Evolutionary conservation across 306 rosid genomes (phyloP).

Genomic region (Rubus idaeus): DNA sequence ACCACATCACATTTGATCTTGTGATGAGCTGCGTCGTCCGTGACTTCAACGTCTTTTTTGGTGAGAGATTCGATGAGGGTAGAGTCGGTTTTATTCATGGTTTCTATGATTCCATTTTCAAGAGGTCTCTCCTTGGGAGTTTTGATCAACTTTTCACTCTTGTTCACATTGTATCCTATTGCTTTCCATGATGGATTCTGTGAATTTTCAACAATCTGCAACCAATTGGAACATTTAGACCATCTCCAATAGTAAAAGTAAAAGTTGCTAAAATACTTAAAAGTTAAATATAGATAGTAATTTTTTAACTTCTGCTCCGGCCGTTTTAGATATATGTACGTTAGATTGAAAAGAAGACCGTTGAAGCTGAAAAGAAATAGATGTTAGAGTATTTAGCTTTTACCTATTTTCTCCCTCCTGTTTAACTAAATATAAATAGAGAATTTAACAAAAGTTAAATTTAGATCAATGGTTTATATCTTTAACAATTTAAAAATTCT

Average conservation of each 20-base stretch:
- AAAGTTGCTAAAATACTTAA: too few species aligned
- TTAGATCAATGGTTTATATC: neutral
- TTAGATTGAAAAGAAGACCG: too few species aligned
- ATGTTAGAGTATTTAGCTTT: too few species aligned
- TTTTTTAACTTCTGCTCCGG: too few species aligned
- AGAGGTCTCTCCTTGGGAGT: conserved; percentile 65
- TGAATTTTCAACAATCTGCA: conserved; percentile 56
- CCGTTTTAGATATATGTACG: too few species aligned
- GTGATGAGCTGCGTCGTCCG: conserved; percentile 46
- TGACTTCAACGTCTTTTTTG: conserved; percentile 65
- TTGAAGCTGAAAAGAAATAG: too few species aligned
- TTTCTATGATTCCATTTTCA: conserved; percentile 67
- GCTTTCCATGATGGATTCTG: conserved; percentile 70
- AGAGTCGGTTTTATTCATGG: conserved; percentile 47
- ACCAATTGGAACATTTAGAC: neutral
- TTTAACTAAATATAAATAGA: too few species aligned
- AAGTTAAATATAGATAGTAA: too few species aligned
- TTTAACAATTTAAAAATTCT: neutral
- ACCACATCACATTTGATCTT: conserved; percentile 86
- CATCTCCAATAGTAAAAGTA: too few species aligned
- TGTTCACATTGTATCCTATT: conserved; percentile 60
- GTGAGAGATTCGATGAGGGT: conserved; percentile 51
- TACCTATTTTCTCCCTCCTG: too few species aligned
- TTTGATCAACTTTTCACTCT: conserved; percentile 36
- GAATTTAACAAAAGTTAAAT: too few species aligned